A percentile compares a stretch with the other conserved stretches of the same genome.
phyloP scores from a whole-genome alignment of 352 stramenopile genomes.

The Peronospora belbahrii region DNA sequence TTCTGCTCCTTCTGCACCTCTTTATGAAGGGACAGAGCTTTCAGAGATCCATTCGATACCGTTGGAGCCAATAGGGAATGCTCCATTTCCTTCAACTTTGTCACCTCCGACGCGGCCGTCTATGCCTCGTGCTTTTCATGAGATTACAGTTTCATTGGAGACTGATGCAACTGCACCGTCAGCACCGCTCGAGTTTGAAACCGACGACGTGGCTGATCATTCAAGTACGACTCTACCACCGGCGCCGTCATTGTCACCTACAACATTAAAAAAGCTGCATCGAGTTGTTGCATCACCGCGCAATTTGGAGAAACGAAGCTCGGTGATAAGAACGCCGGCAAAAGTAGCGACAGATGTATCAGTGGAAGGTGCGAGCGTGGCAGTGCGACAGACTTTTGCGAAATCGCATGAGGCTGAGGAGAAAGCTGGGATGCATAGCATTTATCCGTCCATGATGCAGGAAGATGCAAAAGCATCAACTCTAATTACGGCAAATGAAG shows the following conservation, averaged over 20 bases:
- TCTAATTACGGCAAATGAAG: not conserved
- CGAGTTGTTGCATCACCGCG: slow-evolving; percentile 9
- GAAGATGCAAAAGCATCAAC: slow-evolving; percentile 1
- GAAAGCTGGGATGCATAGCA: slow-evolving; percentile 15
- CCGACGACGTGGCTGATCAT: slow-evolving; percentile 7
- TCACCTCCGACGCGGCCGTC: slow-evolving; percentile 8
- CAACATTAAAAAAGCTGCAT: slow-evolving; percentile 33
- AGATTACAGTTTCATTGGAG: slow-evolving; percentile 11
- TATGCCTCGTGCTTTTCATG: slow-evolving; percentile 24
- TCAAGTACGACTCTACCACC: slow-evolving; percentile 20
- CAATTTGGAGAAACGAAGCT: slow-evolving; percentile 16
- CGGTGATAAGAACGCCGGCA: slow-evolving; percentile 12
- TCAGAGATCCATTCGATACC: not conserved
- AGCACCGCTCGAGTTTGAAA: slow-evolving; percentile 25
- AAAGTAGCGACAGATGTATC: slow-evolving; percentile 2
- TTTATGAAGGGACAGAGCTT: slow-evolving; percentile 10
- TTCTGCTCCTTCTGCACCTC: slow-evolving; percentile 24
- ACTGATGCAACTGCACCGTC: slow-evolving; percentile 13
- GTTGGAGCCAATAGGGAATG: slow-evolving; percentile 11
- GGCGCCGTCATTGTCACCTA: slow-evolving; percentile 41
- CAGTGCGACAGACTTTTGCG: slow-evolving; percentile 41
- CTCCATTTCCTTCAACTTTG: not conserved
- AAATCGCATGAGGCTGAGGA: slow-evolving; percentile 35
- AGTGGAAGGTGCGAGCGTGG: slow-evolving; percentile 22
- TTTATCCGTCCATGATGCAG: slow-evolving; percentile 37